Percentiles rank a stretch among this genome's conserved stretches.
phyloP scores from a whole-genome alignment of 2,329 filamentous ascomycete genomes.

The Furcasterigmium furcatum region DNA sequence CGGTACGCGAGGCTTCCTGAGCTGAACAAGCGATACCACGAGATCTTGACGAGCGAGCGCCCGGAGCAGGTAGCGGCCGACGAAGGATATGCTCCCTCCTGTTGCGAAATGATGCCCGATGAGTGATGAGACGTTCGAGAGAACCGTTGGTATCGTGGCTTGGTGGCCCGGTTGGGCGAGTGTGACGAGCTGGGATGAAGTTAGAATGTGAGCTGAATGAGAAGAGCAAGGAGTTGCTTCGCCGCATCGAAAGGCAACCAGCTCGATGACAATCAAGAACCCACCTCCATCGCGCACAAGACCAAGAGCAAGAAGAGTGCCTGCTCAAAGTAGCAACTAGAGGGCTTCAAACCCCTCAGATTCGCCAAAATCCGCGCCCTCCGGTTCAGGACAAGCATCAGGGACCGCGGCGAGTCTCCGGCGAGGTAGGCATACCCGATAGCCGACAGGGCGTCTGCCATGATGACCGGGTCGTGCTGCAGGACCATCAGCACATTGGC shows the following conservation, averaged over 20 bases:
- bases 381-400: constrained; percentile 19
- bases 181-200: constrained; percentile 8
- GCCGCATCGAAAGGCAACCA: not conserved
- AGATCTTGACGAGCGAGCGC: constrained; percentile 26
- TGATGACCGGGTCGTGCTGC: constrained; percentile 19
- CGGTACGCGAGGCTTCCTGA: constrained; percentile 17
- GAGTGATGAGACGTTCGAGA: constrained; percentile 18
- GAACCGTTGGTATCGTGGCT: constrained; percentile 17
- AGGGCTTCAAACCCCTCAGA: constrained; percentile 16
- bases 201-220: constrained; percentile 6
- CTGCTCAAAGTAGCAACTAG: constrained; percentile 19
- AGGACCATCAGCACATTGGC: constrained; percentile 22
- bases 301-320: constrained; percentile 21
- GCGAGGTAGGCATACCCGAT: constrained; percentile 23
- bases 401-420: constrained; percentile 6
- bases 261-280: too few relatives aligned
- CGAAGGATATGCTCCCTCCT: constrained; percentile 17
- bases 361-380: constrained; percentile 22
- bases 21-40: constrained; percentile 20
- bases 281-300: constrained; percentile 23
- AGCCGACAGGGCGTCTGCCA: constrained; percentile 22
- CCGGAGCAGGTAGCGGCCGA: constrained; percentile 25
- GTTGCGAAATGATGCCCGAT: constrained; percentile 18
- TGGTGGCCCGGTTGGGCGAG: constrained; percentile 9
- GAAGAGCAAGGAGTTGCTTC: not conserved